Conservation (phyloP, 2,329 filamentous ascomycete genomes). For the Tolypocladium inflatum region DNA sequence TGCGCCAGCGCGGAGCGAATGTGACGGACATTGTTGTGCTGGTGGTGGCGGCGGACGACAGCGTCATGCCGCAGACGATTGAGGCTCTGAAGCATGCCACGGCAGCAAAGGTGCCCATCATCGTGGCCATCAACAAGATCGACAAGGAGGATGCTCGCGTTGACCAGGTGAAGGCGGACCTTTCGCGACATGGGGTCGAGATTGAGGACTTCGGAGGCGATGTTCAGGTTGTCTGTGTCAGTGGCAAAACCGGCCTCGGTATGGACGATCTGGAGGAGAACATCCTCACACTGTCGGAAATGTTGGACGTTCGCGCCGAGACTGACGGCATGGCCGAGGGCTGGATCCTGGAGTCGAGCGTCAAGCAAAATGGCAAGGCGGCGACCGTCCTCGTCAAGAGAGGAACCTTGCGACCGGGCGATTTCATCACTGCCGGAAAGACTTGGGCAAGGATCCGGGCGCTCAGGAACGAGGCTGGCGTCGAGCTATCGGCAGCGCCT, state of each 20-base stretch:
- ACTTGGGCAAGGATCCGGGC: constrained; percentile 82
- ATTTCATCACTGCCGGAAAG: constrained; percentile 77
- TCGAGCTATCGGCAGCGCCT: constrained; percentile 59
- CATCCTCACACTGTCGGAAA: constrained; percentile 74
- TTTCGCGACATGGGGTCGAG: constrained; percentile 73
- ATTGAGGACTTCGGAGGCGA: constrained; percentile 95
- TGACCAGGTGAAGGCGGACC: constrained; percentile 79
- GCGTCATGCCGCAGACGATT: constrained; percentile 92
- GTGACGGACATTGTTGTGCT: constrained; percentile 96
- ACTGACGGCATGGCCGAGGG: constrained; percentile 71
- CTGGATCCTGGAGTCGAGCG: constrained; percentile 86
- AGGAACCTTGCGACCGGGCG: constrained; percentile 72
- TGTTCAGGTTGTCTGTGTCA: constrained; percentile 83
- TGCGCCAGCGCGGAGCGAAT: constrained; percentile 90
- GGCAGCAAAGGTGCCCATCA: constrained; percentile 80
- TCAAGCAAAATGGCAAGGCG: constrained; percentile 74
- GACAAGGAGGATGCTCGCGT: constrained; percentile 78
- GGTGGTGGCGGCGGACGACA: constrained; percentile 93
- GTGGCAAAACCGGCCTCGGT: constrained; percentile 85
- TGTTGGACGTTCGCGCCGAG: constrained; percentile 83
- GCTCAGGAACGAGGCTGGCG: constrained; percentile 76
- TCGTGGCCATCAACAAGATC: constrained; percentile 96
- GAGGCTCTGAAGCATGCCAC: constrained; percentile 94
- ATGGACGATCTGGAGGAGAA: constrained; percentile 91
- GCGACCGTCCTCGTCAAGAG: constrained; percentile 84